A percentile compares a stretch with the other conserved stretches of the same genome.
Evolutionary conservation across 345 rosid genomes (phyloP).

Genomic region (Populus pruinosa): DNA sequence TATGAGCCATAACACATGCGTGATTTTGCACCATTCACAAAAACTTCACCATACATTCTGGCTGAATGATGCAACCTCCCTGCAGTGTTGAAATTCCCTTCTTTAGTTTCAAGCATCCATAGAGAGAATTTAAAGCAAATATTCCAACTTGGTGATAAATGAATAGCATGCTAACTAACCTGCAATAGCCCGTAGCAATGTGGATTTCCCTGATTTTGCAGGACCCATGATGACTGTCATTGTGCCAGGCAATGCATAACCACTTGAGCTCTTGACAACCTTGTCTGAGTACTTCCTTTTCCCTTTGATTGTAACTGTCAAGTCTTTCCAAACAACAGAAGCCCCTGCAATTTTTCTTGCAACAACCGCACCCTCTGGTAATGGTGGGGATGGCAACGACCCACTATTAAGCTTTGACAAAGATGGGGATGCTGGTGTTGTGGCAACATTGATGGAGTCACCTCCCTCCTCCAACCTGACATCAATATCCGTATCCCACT

Average conservation of each 20-base stretch:
- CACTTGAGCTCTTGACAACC: slow-evolving; percentile 88
- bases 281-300: slow-evolving; percentile 89
- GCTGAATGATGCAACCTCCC: slow-evolving; percentile 82
- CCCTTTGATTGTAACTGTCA: slow-evolving; percentile 83
- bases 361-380: slow-evolving; percentile 53
- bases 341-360: slow-evolving; percentile 84
- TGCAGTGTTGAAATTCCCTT: slow-evolving; percentile 29
- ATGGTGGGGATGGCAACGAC: slow-evolving; percentile 74
- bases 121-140: neutral
- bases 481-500: slow-evolving; percentile 89
- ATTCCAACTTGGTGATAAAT: neutral
- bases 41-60: slow-evolving; percentile 81
- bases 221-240: slow-evolving; percentile 99
- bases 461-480: slow-evolving; percentile 72
- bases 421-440: slow-evolving; percentile 78
- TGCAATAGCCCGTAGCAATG: slow-evolving; percentile 84
- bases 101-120: slow-evolving; percentile 10
- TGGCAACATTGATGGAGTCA: slow-evolving; percentile 73
- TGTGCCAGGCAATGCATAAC: slow-evolving; percentile 93
- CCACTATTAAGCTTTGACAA: slow-evolving; percentile 83
- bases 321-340: slow-evolving; percentile 89
- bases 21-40: slow-evolving; percentile 70
- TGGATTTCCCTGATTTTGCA: slow-evolving; percentile 95
- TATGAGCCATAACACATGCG: slow-evolving; percentile 83
- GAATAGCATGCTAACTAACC: slow-evolving; percentile 38